Percentiles rank a stretch among this genome's conserved stretches.
Evolutionary conservation across 306 rosid genomes (phyloP).

Genomic region (Sicyos edulis): DNA sequence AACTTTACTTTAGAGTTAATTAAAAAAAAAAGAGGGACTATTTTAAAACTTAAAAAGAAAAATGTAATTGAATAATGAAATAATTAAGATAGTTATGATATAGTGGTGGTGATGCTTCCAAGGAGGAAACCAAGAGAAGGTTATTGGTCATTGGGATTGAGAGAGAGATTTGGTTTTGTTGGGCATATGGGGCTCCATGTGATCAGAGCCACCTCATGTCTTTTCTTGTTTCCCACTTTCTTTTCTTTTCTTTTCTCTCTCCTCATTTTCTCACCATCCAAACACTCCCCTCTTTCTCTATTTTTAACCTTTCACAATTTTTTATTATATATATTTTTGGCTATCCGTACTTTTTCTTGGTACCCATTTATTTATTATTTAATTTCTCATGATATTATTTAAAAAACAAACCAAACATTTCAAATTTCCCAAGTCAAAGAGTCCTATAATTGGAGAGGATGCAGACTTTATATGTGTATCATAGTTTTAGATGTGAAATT

Average conservation of each 20-base stretch:
- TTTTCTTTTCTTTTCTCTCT: background rate
- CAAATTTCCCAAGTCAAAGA: background rate
- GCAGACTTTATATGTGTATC: background rate
- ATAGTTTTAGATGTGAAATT: background rate
- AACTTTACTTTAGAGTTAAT: no score
- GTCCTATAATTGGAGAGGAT: background rate
- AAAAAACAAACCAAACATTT: background rate
- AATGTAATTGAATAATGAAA: background rate
- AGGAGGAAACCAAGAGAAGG: slow-evolving; percentile 67
- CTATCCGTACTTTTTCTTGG: slow-evolving; percentile 17
- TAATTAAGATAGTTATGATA: background rate
- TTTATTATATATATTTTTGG: background rate
- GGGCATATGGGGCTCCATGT: slow-evolving; percentile 90
- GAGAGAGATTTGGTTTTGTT: slow-evolving; percentile 50
- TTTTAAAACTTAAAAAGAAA: no score
- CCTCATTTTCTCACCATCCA: background rate
- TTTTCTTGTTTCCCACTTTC: slow-evolving; percentile 21
- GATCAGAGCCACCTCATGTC: slow-evolving; percentile 45
- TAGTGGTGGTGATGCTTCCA: slow-evolving; percentile 56
- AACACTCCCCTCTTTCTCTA: background rate
- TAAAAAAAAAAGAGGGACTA: no score
- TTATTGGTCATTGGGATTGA: slow-evolving; percentile 64
- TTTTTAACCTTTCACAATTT: no score
- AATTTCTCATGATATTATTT: background rate
- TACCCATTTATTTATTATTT: background rate